Evolutionary conservation across 495 filamentous ascomycete genomes (phyloP), one percentile per base, ranked within the genome.

Genomic region (Acidiella bohemica): DNA sequence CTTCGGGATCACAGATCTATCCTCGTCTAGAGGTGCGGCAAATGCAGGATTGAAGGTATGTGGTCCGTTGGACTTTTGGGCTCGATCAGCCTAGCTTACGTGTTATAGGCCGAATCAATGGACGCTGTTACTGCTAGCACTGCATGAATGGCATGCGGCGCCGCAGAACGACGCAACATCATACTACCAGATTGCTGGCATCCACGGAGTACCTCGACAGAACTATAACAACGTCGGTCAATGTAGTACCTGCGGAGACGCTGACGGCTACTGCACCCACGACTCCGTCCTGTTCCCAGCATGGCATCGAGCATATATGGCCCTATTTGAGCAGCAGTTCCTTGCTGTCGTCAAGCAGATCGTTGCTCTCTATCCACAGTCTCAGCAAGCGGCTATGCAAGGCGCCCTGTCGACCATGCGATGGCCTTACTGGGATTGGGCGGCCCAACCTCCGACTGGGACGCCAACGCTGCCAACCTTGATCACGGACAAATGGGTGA

Each of bases 251-350:
- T 54, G 43, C 25, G 14, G 21, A 20, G 34, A 39, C 18, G 46
- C 46, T 34, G 45, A 46, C 22, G 59, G 59, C 16, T 64, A 62
- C 42, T 67, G 62, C 46, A 50, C 58, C 12, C 64, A 67, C 47
- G 47, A 45, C 17, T 58, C 54, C 34, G 47, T 64, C 28, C 54
- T 65, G n/a, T 67, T 65, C 40, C 62, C 63, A 5, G 56, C 54
- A 12, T 67, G 63, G 63, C 63, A 67, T 45, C 59, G 62, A 9
- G 56, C 58, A 7, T 62, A 62, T 38, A 22, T 62, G 41, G 50
- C 50, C 22, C 36, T 53, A 11, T 50, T 53, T 30, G 50, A 53
- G 35, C 50, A 53, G 32, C 35, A 47, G 18, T 43, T 55, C 32
- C 12, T 52, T 22, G 33, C 27, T 5, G 43, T 45, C 14, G 52